A percentile compares a stretch with the other conserved stretches of the same genome.
phyloP scores from a whole-genome alignment of 768 basidiomycete genomes.

The Pholiota conissans region DNA sequence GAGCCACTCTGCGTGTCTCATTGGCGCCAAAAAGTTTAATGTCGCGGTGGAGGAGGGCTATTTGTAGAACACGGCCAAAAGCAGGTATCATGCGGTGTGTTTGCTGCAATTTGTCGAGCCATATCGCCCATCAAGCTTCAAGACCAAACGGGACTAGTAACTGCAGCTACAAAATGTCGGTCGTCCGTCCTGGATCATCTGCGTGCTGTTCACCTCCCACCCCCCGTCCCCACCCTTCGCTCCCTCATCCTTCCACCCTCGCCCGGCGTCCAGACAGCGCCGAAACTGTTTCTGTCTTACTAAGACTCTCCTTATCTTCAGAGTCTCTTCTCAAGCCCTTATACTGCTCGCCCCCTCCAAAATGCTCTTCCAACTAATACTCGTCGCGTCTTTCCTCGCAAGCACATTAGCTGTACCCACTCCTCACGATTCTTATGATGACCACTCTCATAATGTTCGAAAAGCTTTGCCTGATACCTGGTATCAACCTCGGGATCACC shows the following conservation, averaged over 20 bases:
- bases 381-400: slow-evolving; percentile 25
- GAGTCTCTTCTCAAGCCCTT: neutral
- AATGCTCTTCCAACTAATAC: slow-evolving; percentile 24
- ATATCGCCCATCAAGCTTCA: neutral
- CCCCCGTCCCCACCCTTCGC: slow-evolving; percentile 2
- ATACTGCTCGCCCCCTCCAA: slow-evolving; percentile 5
- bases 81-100: neutral
- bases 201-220: slow-evolving; percentile 10
- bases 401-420: slow-evolving; percentile 23
- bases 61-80: neutral
- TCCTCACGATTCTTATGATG: slow-evolving; percentile 22
- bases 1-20: neutral
- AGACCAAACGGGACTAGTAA: slow-evolving; percentile 11
- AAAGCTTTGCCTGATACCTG: slow-evolving; percentile 43
- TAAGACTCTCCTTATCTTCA: neutral
- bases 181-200: slow-evolving; percentile 13
- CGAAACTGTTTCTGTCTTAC: slow-evolving; percentile 5
- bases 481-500: slow-evolving; percentile 65
- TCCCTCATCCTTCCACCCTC: slow-evolving; percentile 3
- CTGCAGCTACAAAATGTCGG: slow-evolving; percentile 14
- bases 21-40: neutral
- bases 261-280: slow-evolving; percentile 11
- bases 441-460: slow-evolving; percentile 27
- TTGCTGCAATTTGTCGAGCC: neutral
- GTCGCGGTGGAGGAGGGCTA: neutral